These are phyloP conservation scores for Plasmodium coatneyi DNA, from an alignment of 169 alveolate genomes.

Conservation along the genomic window DNA sequence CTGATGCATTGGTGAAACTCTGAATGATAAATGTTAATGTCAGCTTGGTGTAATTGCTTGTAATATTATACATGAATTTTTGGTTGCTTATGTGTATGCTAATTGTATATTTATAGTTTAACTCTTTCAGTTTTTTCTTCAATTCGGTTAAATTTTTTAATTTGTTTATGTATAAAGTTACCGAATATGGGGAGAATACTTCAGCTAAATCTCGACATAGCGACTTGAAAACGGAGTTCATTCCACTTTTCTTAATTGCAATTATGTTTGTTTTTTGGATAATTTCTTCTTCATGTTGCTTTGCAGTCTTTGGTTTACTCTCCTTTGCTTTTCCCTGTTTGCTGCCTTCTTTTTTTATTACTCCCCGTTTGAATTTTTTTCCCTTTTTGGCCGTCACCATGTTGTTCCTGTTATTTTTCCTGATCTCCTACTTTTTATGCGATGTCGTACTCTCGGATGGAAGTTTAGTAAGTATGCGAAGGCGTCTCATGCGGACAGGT, in stretches of 20 bases:
- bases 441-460: not conserved
- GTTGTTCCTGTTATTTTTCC: not conserved
- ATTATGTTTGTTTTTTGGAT: slow-evolving; percentile 58
- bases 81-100: slow-evolving; percentile 21
- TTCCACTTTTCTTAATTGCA: slow-evolving; percentile 42
- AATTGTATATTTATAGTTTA: slow-evolving; percentile 50
- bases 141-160: slow-evolving; percentile 23
- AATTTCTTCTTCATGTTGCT: slow-evolving; percentile 32
- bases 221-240: slow-evolving; percentile 30
- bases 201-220: slow-evolving; percentile 29
- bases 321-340: not conserved
- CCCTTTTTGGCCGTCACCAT: not conserved
- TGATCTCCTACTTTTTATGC: not conserved
- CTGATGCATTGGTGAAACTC: slow-evolving; percentile 23
- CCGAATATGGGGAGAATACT: slow-evolving; percentile 47
- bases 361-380: not conserved
- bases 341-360: not conserved
- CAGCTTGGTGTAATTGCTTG: slow-evolving; percentile 55
- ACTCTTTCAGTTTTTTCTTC: slow-evolving; percentile 61
- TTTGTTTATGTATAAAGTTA: slow-evolving; percentile 23
- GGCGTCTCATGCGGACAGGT: not conserved
- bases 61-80: slow-evolving; percentile 40
- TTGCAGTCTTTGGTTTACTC: not conserved
- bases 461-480: not conserved
- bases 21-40: slow-evolving; percentile 51